Evolutionary conservation across 2,329 filamentous ascomycete genomes (phyloP), one percentile per base, ranked within the genome.

Genomic region (Didymella glomerata): DNA sequence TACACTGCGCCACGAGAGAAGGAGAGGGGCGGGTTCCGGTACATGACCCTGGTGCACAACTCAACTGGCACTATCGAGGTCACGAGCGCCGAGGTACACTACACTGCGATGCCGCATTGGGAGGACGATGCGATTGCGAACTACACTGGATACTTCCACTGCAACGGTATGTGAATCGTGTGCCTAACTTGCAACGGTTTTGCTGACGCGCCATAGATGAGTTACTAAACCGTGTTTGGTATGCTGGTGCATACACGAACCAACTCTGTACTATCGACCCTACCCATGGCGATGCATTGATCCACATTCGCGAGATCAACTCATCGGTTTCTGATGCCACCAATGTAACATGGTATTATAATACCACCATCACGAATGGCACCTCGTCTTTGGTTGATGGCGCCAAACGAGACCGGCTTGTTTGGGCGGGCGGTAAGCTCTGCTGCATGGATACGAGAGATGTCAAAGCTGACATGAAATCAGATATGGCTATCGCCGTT

Each of bases 401-500:
- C 14, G 83, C 84, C 1, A 88, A 88, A 68, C 79, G 86, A 30
- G 86, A 88, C 65, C 79, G 84, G 9, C 76, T 85, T 18, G 82
- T 88, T 2, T 88, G 85, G 85, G 82, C 86, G 11, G 86, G 86
- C 1, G 73, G 70, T 72, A 65, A 34, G 66, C 57, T 41, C 38
- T 24, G 11, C 7, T 41, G 38, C 38, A 6, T 24, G 20, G 13
- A 22, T 6, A 3, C 6, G 11, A 10, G 2, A 22, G 14, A 18
- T 9, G 24, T 14, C 9, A 13, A 41, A 24, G 18, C 50, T 58
- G 18, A 53, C 28, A n/a, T 3, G 5, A 6, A 0, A 1, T 16
- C 16, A 74, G 86, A 89, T 67, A 85, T 88, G 78, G 80, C 81
- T 4, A 84, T 87, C 60, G 82, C 84, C 4, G 77, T 85, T 0